Percentiles rank a stretch among this genome's conserved stretches.
Conservation (phyloP, 805 yeast genomes). For the Pichia cabralensis region DNA sequence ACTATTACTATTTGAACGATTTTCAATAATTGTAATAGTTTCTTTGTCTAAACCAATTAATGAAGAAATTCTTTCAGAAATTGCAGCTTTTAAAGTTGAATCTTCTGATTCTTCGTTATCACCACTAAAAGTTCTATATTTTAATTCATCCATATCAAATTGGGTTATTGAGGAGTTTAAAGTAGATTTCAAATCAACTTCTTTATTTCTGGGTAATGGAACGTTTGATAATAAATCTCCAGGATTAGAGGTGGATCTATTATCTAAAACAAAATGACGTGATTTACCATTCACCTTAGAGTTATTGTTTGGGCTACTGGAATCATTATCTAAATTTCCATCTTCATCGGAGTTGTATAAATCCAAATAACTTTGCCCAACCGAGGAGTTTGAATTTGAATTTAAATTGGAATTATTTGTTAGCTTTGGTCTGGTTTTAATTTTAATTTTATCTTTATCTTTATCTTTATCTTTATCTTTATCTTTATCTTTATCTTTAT, state of each 20-base stretch:
- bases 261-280: slow-evolving; percentile 41
- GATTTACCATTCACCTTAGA: slow-evolving; percentile 17
- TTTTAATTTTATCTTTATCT: slow-evolving; percentile 16
- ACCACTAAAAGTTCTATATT: slow-evolving; percentile 33
- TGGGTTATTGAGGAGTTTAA: slow-evolving; percentile 2
- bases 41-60: slow-evolving; percentile 51
- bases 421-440: slow-evolving; percentile 1
- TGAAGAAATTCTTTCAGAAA: slow-evolving; percentile 62
- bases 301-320: not conserved
- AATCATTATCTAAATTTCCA: not conserved
- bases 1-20: slow-evolving; percentile 1
- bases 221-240: slow-evolving; percentile 81
- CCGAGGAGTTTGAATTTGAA: not conserved
- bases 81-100: slow-evolving; percentile 47
- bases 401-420: not conserved
- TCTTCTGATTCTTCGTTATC: slow-evolving; percentile 69
- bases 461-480: slow-evolving; percentile 13
- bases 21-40: slow-evolving; percentile 4
- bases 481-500: slow-evolving; percentile 8
- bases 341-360: not conserved
- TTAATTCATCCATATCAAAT: slow-evolving; percentile 18
- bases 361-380: not conserved
- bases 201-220: slow-evolving; percentile 34
- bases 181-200: slow-evolving; percentile 2
- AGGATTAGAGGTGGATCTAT: slow-evolving; percentile 57